Base-by-base conservation (phyloP, 2,329 filamentous ascomycete genomes). In the Aspergillus vadensis region DNA sequence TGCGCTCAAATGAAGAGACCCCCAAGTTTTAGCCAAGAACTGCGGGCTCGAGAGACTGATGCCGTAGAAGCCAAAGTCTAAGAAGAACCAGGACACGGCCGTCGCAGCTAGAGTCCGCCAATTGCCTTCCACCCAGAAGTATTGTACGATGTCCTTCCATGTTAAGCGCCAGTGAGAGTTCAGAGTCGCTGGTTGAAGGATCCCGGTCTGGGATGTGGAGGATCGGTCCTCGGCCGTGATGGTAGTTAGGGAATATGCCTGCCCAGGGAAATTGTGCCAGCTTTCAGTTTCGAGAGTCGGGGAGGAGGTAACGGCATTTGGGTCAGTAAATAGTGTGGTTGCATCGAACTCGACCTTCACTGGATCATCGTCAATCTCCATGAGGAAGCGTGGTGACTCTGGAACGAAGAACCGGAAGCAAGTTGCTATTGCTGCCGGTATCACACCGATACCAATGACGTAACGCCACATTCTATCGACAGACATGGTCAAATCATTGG, bases 381-480 rank as follows among this genome's bases (percentile, higher is more conserved):
- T 81, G 9, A 85, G 83, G 72, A 87, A 90, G 32, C 88, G 79
- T 4, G 86, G 86, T 58, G 84, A 87, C 70, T 90, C 87, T 39
- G 86, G 87, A 44, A 89, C 83, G 63, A 86, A 86, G 70, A 89
- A 86, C 17, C 87, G 85, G 67, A 89, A 89, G 41, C 87, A 79
- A 61, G 88, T 85, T 65, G 87, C 87, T 8, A 89, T 76, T 12
- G 86, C 76, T 4, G 86, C 87, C 0, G 87, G 87, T 0, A 88
- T 79, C 8, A 86, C 86, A 6, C 87, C 87, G 0, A 87, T 84
- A 2, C 86, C 87, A 63, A 89, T 84, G 30, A 89, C 85, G 68
- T 88, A 88, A 51, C 87, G 81, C 87, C 87, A 90, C 63, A 88
- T 85, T 1, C 81, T 83, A 64, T 89, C 87, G 1, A 88, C 76